Base-by-base conservation (phyloP, 2,329 filamentous ascomycete genomes). In the Curvularia sp. region DNA sequence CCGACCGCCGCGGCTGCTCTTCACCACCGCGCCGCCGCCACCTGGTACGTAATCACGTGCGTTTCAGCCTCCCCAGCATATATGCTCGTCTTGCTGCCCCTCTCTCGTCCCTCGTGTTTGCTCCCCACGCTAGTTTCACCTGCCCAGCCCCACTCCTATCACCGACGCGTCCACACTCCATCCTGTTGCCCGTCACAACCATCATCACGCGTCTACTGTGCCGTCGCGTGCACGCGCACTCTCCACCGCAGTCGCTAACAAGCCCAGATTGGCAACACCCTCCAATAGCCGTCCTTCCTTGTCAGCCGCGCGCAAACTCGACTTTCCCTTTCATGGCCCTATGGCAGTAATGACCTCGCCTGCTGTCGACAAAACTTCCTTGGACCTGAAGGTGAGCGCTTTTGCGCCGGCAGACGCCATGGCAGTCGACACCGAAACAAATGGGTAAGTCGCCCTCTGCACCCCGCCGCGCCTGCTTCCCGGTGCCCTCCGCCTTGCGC, bases 371-470 rank as follows among this genome's bases (percentile, higher is more conserved):
- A 73, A 74, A 65, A 62, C 72, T 53, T 62, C 75, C 51, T 67
- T 79, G 70, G 83, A 84, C 69, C 76, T 83, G 69, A 87, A 86
- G 78, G 76, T 80, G 71, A 79, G 77, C 72, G 78, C 82, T 52
- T 68, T 73, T 66, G 67, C 77, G 75, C 76, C 79, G 68, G 75
- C 78, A 70, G 80, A 82, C 68, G 80, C 79, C 66, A 84, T 84
- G 81, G 80, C 82, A 58, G 77, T 85, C 57, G 80, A 85, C 69
- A 74, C 78, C 60, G 80, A 83, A 44, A 78, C 84, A 68, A 86
- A 88, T 73, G 85, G 85, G 86, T 88, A 80, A 84, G 86, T 85
- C 55, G 43, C 71, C 73, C 64, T 69, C 68, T 57, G 41, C 48
- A n/a, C 33, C 22, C 57, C 55, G 33, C 39, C 38, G 51, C 58